A percentile compares a stretch with the other conserved stretches of the same genome.
These are phyloP conservation scores for Tricladium varicosporioides DNA, from an alignment of 2,329 filamentous ascomycete genomes.

Conservation along the genomic window DNA sequence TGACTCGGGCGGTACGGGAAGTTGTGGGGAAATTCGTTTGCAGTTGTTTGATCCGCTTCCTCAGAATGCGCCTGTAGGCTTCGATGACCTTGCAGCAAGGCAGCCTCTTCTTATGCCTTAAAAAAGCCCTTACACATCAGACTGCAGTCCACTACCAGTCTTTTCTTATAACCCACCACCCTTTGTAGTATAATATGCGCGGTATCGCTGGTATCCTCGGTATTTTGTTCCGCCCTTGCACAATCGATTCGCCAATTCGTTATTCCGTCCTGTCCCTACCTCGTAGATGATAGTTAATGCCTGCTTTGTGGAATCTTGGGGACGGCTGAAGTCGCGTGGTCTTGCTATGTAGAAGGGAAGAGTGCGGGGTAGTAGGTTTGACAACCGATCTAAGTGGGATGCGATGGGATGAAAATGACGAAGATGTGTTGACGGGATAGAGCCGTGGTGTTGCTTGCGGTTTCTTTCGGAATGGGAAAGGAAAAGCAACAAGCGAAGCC, in stretches of 20 bases:
- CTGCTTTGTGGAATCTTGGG: not conserved
- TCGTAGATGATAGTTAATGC: not conserved
- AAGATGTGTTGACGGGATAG: not conserved
- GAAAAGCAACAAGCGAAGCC: slow-evolving; percentile 1
- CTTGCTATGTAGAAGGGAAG: not conserved
- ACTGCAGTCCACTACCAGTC: not conserved
- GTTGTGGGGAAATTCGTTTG: not conserved
- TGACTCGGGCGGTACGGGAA: not conserved
- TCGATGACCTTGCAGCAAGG: not conserved
- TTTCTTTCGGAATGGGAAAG: slow-evolving; percentile 7
- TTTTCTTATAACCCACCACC: not conserved
- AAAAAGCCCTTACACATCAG: not conserved
- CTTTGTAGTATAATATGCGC: not conserved
- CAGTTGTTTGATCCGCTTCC: not conserved
- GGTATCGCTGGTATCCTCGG: slow-evolving; percentile 2
- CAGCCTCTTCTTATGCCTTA: not conserved
- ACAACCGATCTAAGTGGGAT: not conserved
- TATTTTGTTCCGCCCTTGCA: not conserved
- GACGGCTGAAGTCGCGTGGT: not conserved
- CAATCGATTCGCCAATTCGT: not conserved
- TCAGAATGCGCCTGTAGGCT: not conserved
- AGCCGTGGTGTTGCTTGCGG: not conserved
- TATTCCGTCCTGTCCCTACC: not conserved
- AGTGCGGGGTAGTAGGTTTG: not conserved
- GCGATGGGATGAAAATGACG: slow-evolving; percentile 2